These are phyloP conservation scores for Aspergillus piperis DNA, from an alignment of 2,329 filamentous ascomycete genomes.

Conservation along the genomic window DNA sequence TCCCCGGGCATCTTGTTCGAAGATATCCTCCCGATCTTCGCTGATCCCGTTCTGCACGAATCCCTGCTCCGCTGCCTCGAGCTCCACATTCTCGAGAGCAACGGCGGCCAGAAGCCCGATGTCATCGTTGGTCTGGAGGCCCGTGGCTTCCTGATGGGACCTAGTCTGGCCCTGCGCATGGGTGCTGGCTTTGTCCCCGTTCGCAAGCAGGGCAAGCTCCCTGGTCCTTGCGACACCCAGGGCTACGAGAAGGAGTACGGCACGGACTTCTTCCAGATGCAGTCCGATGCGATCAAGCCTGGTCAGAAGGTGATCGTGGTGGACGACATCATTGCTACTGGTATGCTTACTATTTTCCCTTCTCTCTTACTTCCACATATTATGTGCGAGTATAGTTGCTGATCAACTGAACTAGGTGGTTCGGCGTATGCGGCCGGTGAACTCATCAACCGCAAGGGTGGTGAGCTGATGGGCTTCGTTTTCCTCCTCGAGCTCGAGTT, in stretches of 20 bases:
- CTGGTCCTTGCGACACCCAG: slow-evolving; percentile 82
- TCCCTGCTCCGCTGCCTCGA: slow-evolving; percentile 81
- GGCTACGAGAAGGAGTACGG: slow-evolving; percentile 96
- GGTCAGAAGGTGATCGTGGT: slow-evolving; percentile 91
- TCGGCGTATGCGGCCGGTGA: slow-evolving; percentile 85
- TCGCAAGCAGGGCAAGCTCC: slow-evolving; percentile 93
- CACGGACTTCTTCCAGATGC: slow-evolving; percentile 93
- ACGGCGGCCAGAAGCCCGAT: slow-evolving; percentile 69
- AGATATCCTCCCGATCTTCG: slow-evolving; percentile 96
- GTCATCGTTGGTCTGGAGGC: slow-evolving; percentile 92
- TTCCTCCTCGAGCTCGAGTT: slow-evolving; percentile 96
- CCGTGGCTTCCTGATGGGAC: slow-evolving; percentile 92
- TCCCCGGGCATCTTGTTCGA: slow-evolving; percentile 91
- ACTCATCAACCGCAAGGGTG: slow-evolving; percentile 82
- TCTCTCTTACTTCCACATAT: background rate
- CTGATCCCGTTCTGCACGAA: slow-evolving; percentile 71
- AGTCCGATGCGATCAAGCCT: slow-evolving; percentile 77
- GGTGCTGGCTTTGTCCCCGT: slow-evolving; percentile 89
- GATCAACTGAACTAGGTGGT: slow-evolving; percentile 63
- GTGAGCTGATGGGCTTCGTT: slow-evolving; percentile 81
- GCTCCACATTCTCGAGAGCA: slow-evolving; percentile 71
- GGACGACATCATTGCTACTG: slow-evolving; percentile 97
- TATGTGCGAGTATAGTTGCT: slow-evolving; percentile 1
- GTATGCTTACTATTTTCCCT: slow-evolving; percentile 54
- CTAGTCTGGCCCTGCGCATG: slow-evolving; percentile 78